Percentiles rank a stretch among this genome's conserved stretches.
Evolutionary conservation across 2,329 filamentous ascomycete genomes (phyloP).

Genomic region (Ceratocystis ficicola): DNA sequence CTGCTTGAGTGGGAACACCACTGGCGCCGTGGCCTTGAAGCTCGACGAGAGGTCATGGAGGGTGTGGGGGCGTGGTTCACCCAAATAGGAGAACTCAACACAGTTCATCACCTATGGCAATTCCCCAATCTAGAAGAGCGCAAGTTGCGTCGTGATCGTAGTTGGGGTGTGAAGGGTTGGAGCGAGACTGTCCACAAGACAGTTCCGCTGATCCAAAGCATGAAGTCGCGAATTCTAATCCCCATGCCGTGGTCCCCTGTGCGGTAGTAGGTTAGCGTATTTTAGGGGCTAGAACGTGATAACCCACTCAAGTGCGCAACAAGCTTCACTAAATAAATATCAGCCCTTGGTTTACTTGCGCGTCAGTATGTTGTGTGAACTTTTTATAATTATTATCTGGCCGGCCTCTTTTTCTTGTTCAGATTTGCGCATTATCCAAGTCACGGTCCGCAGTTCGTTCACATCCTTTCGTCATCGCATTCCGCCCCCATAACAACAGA

Average conservation of each 20-base stretch:
- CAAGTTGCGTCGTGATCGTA: constrained; percentile 79
- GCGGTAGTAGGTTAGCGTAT: constrained; percentile 37
- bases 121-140: constrained; percentile 94
- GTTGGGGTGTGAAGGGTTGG: constrained; percentile 92
- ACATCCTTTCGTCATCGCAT: constrained; percentile 26
- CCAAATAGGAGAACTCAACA: constrained; percentile 94
- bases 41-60: constrained; percentile 93
- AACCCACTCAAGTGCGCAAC: too few species aligned
- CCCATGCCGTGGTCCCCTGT: constrained; percentile 96
- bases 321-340: too few species aligned
- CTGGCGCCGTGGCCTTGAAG: constrained; percentile 85
- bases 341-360: too few species aligned
- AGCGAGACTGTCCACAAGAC: constrained; percentile 97
- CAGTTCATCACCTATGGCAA: constrained; percentile 96
- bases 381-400: neutral
- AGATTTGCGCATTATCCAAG: neutral
- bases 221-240: constrained; percentile 88
- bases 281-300: neutral
- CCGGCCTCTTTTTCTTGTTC: neutral
- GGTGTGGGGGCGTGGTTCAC: constrained; percentile 98
- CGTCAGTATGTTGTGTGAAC: too few species aligned
- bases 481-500: constrained; percentile 63
- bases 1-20: constrained; percentile 97
- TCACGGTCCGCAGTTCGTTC: neutral
- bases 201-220: constrained; percentile 87